Base-by-base conservation (phyloP, 75 land plant species). In the Sequoiadendron giganteum region DNA sequence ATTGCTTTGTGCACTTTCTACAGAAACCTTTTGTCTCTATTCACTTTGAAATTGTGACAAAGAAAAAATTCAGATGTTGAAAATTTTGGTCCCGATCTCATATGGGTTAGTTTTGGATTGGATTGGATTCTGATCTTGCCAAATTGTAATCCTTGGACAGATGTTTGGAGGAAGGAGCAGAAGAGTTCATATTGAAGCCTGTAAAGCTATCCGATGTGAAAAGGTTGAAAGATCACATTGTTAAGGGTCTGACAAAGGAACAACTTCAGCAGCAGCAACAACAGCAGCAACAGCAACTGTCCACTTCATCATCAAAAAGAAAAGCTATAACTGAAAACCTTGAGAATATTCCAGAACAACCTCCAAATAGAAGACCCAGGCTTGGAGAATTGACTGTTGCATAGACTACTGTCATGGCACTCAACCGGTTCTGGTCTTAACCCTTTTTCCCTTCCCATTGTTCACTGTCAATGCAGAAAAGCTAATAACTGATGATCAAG, bases 141-240 rank as follows among this genome's bases (percentile, higher is more conserved):
- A 73, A 49, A 65, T 70, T 82, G 58, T 58, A 32, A 18, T 8
- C 43, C 19, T 21, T 86, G 48, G 10, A 43, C 90, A 96, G 95
- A 85, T 96, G 97, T 84, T 87, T 93, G 87, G 95, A 94, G 85
- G 94, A 86, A 90, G 97, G 97, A 42, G 97, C 97, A 11, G 94
- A 93, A 70, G 96, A 96, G 28, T 96, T 96, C 84, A 68, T 96
- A 14, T 70, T 96, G 52, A 96, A 96, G 88, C 97, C 97, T 18
- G 92, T 96, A 55, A 86, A 88, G 87, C 87, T 92, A 77, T 88
- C 95, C 6, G 97, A 95, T 89, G 87, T 95, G 68, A 86, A 92
- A 77, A 90, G 94, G 25, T 85, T 95, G 56, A 85, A 89, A 65
- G 87, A 92, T 30, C 92, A 90, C 88, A 88, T 96, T 82, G 42